A percentile compares a stretch with the other conserved stretches of the same genome.
Evolutionary conservation across 2,329 filamentous ascomycete species (phyloP).

Genomic region (Colletotrichum somersetense): DNA sequence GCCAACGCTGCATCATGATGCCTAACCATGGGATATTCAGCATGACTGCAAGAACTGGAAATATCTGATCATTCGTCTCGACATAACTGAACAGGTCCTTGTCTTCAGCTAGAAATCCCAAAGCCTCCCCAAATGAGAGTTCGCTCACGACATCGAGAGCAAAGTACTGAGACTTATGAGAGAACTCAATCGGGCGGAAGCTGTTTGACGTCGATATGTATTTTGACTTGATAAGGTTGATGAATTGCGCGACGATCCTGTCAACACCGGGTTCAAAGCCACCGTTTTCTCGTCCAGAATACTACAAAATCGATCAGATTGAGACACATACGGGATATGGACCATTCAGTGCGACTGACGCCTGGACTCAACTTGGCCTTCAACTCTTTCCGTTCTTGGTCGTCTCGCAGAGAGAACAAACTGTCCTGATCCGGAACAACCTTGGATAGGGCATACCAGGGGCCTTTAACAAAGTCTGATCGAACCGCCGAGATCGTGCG

Average conservation of each 20-base stretch:
- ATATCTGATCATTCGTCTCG: constrained; percentile 32
- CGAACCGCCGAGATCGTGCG: constrained; percentile 36
- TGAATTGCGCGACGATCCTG: constrained; percentile 20
- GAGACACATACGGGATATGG: no score
- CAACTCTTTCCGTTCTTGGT: constrained; percentile 38
- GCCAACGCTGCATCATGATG: constrained; percentile 42
- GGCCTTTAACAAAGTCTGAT: constrained; percentile 36
- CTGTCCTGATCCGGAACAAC: constrained; percentile 38
- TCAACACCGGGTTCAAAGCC: constrained; percentile 34
- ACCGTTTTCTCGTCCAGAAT: constrained; percentile 34
- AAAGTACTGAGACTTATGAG: constrained; percentile 40
- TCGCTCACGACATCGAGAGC: constrained; percentile 47
- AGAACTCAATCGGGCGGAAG: constrained; percentile 36
- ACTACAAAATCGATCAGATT: neutral
- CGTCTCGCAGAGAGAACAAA: constrained; percentile 41
- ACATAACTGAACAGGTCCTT: constrained; percentile 45
- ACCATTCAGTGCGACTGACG: neutral
- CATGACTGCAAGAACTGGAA: constrained; percentile 39
- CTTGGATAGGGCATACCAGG: constrained; percentile 41
- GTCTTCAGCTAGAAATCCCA: constrained; percentile 47
- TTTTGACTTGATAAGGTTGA: constrained; percentile 31
- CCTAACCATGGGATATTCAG: constrained; percentile 46
- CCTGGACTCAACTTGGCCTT: constrained; percentile 42
- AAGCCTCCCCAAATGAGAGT: constrained; percentile 46
- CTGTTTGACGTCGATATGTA: constrained; percentile 25